Conservation (phyloP, 2,329 filamentous ascomycete species). For the Monilinia aucupariae region DNA sequence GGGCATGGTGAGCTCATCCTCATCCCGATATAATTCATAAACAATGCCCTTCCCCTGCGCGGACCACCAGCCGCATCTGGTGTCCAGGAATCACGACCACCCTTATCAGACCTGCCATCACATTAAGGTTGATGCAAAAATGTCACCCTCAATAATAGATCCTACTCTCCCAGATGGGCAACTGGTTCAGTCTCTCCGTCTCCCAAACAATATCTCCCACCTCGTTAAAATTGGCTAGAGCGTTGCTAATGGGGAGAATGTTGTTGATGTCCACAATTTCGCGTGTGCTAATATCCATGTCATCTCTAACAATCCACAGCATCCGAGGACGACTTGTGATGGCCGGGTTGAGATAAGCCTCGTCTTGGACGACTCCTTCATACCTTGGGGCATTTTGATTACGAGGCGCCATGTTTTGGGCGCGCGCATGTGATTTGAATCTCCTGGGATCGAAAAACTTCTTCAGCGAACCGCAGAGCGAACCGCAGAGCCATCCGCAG, state of each 20-base stretch:
- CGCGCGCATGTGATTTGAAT: slow-evolving; percentile 63
- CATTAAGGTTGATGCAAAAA: not conserved
- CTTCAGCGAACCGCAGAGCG: slow-evolving; percentile 42
- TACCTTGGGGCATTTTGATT: slow-evolving; percentile 50
- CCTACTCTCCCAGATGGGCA: slow-evolving; percentile 30
- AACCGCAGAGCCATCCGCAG: too few relatives aligned
- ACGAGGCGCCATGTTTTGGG: slow-evolving; percentile 45
- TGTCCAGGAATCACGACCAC: too few relatives aligned
- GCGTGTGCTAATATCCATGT: slow-evolving; percentile 66
- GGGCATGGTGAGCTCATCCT: not conserved
- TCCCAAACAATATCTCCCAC: slow-evolving; percentile 61
- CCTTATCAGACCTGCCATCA: not conserved
- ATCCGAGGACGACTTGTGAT: slow-evolving; percentile 56
- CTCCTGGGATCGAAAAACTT: slow-evolving; percentile 71
- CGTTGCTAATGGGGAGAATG: slow-evolving; percentile 74
- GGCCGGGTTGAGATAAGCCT: slow-evolving; percentile 70
- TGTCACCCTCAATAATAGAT: slow-evolving; percentile 26
- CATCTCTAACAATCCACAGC: slow-evolving; percentile 77
- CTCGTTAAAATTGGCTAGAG: slow-evolving; percentile 63
- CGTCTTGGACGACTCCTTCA: slow-evolving; percentile 51
- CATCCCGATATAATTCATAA: not conserved
- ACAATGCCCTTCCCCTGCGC: not conserved
- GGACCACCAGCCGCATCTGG: too few relatives aligned
- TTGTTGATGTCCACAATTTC: slow-evolving; percentile 66
- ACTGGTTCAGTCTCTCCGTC: slow-evolving; percentile 34